These are phyloP conservation scores for Punctularia strigosozonata DNA, from an alignment of 768 basidiomycete genomes.

Conservation along the genomic window DNA sequence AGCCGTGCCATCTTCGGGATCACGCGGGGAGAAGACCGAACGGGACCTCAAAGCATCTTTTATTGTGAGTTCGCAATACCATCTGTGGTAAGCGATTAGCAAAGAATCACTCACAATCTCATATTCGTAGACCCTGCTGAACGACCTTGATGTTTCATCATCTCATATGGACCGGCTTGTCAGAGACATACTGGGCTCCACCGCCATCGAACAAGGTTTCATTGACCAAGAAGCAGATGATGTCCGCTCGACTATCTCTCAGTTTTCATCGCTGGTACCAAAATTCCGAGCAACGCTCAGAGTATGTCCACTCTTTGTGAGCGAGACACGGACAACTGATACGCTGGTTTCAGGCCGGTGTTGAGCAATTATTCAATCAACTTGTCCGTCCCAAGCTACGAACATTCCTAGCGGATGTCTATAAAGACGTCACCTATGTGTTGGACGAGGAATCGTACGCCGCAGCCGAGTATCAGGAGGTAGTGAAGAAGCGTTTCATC, in stretches of 20 bases:
- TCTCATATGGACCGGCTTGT: slow-evolving; percentile 80
- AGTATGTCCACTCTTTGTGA: slow-evolving; percentile 27
- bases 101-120: too few relatives aligned
- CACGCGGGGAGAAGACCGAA: slow-evolving; percentile 65
- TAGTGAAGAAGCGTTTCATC: slow-evolving; percentile 82
- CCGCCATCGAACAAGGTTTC: slow-evolving; percentile 57
- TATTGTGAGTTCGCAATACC: slow-evolving; percentile 61
- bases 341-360: slow-evolving; percentile 42
- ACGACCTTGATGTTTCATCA: slow-evolving; percentile 89
- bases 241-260: slow-evolving; percentile 36
- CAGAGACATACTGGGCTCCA: slow-evolving; percentile 46
- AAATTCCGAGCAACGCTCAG: slow-evolving; percentile 67
- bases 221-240: slow-evolving; percentile 38
- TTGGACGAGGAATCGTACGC: slow-evolving; percentile 85
- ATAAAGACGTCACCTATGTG: slow-evolving; percentile 81
- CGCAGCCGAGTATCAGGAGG: slow-evolving; percentile 73
- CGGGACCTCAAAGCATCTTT: slow-evolving; percentile 70
- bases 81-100: too few relatives aligned
- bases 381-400: slow-evolving; percentile 80
- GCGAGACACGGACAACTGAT: slow-evolving; percentile 2
- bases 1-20: slow-evolving; percentile 27
- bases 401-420: slow-evolving; percentile 74
- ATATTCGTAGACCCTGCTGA: slow-evolving; percentile 68
- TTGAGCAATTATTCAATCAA: slow-evolving; percentile 95
- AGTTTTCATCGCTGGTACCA: slow-evolving; percentile 39